Conservation (phyloP, 768 basidiomycete genomes). For the Tulasnella sp. region DNA sequence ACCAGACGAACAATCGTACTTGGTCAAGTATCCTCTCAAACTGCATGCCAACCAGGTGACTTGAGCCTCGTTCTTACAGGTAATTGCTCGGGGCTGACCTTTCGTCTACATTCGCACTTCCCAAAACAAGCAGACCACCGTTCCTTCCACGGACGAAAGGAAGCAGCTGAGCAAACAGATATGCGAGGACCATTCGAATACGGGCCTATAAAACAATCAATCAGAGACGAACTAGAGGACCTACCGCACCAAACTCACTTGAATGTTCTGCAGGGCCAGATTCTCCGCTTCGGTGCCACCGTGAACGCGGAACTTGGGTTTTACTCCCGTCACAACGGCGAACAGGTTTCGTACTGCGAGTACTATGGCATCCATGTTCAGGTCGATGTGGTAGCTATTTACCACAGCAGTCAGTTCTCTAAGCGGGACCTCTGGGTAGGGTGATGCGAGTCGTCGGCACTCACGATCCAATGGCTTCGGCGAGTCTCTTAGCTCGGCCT, state of each 20-base stretch:
- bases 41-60: constrained; percentile 34
- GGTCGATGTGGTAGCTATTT: constrained; percentile 78
- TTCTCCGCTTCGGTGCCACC: constrained; percentile 87
- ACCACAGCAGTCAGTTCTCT: not conserved
- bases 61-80: not conserved
- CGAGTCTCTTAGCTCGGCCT: constrained; percentile 74
- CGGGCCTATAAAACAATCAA: constrained; percentile 51
- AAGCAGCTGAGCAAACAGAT: constrained; percentile 89
- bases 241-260: constrained; percentile 41
- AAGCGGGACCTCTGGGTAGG: not conserved
- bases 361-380: constrained; percentile 94
- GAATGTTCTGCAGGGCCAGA: constrained; percentile 94
- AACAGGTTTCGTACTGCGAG: constrained; percentile 79
- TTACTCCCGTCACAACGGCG: constrained; percentile 63
- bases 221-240: not conserved
- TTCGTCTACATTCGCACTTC: constrained; percentile 97
- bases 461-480: constrained; percentile 84
- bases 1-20: constrained; percentile 95
- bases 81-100: constrained; percentile 42
- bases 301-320: constrained; percentile 71
- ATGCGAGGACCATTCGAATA: constrained; percentile 87
- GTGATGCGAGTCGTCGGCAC: constrained; percentile 11
- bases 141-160: constrained; percentile 80
- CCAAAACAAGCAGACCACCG: constrained; percentile 89
- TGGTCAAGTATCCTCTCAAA: constrained; percentile 91